Evolutionary conservation across 2,329 filamentous ascomycete genomes (phyloP), one percentile per base, ranked within the genome.

Genomic region (Helotiales sp.): DNA sequence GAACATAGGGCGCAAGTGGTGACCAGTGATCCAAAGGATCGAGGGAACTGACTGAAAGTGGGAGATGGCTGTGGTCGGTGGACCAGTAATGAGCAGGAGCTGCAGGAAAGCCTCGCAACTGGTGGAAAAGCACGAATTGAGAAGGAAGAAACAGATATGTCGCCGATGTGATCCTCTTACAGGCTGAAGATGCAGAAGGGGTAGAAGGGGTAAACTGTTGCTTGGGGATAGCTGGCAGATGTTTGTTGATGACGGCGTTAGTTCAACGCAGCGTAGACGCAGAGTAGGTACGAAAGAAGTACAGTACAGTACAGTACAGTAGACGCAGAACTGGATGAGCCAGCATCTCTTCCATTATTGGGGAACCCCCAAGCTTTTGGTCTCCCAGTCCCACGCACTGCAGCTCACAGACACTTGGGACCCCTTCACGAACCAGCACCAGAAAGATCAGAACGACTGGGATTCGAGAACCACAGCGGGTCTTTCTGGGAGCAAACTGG

Each of bases 221-320:
- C 28, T 10, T 34, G 67, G 61, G 66, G 69, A 67, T 71, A 69
- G 65, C 65, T 68, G 69, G 61, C 64, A 60, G 63, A 65, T 69
- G 70, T 69, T 70, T 71, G 66, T 67, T 69, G 68, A 72, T 70
- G 72, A 75, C 71, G 70, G 70, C 74, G 69, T 69, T 70, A 70
- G 73, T 59, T 66, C 37, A 15, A 60, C 61, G 61, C 61, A 63
- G 57, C 20, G 40, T 6, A 45, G 40, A 45, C 20, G n/a, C n/a
- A 45, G 37, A 45, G 40, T 6, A 57, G 54, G 54, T 57, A 57
- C 20, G 57, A 60, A 37, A 20, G n/a, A 49, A 24, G 22, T 6
- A n/a, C n/a, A n/a, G n/a, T n/a, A n/a, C n/a, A n/a, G n/a, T n/a
- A n/a, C n/a, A n/a, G n/a, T n/a, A n/a, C n/a, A n/a, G 40, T 45